Evolutionary conservation across 805 yeast species (phyloP).

Genomic region (Tanozyma kutaoensis): DNA sequence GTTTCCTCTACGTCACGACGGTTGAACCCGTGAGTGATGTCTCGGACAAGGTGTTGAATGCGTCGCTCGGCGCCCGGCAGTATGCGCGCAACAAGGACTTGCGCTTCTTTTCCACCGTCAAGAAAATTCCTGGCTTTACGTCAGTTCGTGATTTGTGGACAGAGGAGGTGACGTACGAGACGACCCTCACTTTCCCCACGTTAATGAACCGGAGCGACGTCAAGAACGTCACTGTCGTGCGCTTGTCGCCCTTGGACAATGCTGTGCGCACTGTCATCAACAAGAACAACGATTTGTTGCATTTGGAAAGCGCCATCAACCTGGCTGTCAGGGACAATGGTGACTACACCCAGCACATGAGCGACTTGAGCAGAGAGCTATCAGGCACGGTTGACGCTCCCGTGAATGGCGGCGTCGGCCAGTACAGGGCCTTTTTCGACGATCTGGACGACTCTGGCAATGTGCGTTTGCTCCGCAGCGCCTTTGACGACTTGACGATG

Average conservation of each 20-base stretch:
- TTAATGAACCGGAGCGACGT: constrained; percentile 77
- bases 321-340: constrained; percentile 39
- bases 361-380: constrained; percentile 54
- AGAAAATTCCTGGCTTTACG: constrained; percentile 62
- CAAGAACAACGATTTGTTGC: constrained; percentile 62
- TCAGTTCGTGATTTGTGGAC: constrained; percentile 75
- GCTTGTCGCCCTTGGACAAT: constrained; percentile 73
- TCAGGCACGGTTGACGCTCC: constrained; percentile 89
- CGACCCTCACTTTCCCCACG: constrained; percentile 70
- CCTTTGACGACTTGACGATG: constrained; percentile 58
- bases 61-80: constrained; percentile 51
- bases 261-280: constrained; percentile 55
- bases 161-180: constrained; percentile 71
- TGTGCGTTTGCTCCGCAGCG: constrained; percentile 25
- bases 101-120: constrained; percentile 53
- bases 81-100: constrained; percentile 67
- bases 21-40: constrained; percentile 58
- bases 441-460: constrained; percentile 16
- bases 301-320: constrained; percentile 47
- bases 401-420: constrained; percentile 85
- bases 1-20: constrained; percentile 55
- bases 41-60: constrained; percentile 29
- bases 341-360: constrained; percentile 34
- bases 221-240: constrained; percentile 30
- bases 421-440: constrained; percentile 57